These are phyloP conservation scores for Echium plantagineum DNA, from an alignment of 257 asterid genomes.

Conservation along the genomic window DNA sequence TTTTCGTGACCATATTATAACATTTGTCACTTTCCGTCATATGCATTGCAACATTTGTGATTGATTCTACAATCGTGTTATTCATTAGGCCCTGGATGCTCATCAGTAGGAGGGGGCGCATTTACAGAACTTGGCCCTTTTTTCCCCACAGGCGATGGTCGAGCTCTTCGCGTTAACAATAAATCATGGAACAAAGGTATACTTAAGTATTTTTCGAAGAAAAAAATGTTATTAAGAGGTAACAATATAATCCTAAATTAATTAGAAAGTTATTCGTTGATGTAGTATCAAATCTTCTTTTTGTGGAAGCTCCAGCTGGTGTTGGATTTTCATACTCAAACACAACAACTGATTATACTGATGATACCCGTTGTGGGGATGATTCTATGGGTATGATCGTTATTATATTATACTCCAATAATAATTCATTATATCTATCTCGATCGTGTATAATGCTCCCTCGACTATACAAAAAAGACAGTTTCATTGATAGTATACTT, in stretches of 20 bases:
- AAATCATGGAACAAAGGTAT: conserved; percentile 35
- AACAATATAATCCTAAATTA: too few relatives aligned
- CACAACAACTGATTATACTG: conserved; percentile 18
- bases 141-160: conserved; percentile 27
- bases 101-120: conserved; percentile 34
- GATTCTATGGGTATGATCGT: too few relatives aligned
- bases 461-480: too few relatives aligned
- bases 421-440: too few relatives aligned
- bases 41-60: too few relatives aligned
- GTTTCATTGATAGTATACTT: too few relatives aligned
- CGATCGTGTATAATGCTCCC: too few relatives aligned
- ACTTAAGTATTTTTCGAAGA: too few relatives aligned
- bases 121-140: conserved; percentile 34
- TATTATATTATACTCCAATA: too few relatives aligned
- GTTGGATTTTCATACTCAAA: conserved; percentile 38
- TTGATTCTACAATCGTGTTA: neutral
- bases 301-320: conserved; percentile 32
- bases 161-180: conserved; percentile 20
- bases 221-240: too few relatives aligned
- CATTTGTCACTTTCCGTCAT: too few relatives aligned
- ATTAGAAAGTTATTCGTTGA: neutral
- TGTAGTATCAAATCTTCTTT: conserved; percentile 28
- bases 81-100: conserved; percentile 32
- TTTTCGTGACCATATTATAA: too few relatives aligned
- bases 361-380: conserved; percentile 16